phyloP scores from a whole-genome alignment of 805 yeast species.

The Wickerhamiella galacta region DNA sequence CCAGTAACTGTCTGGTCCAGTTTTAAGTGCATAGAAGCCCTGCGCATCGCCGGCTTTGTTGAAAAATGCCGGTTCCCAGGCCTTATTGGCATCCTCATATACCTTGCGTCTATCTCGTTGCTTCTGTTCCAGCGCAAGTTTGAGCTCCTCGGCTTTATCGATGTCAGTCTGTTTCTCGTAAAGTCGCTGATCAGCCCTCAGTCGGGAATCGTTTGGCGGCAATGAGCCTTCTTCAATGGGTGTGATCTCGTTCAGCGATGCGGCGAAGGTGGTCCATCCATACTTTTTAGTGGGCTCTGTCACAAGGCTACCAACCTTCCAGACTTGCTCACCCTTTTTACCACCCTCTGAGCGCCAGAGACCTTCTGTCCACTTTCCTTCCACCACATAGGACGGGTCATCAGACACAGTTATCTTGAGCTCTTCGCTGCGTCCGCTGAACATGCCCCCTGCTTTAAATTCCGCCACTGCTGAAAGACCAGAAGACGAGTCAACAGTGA shows the following conservation, averaged over 20 bases:
- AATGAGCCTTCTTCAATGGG: constrained; percentile 42
- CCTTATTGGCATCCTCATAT: constrained; percentile 29
- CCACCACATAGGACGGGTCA: constrained; percentile 19
- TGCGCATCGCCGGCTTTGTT: constrained; percentile 25
- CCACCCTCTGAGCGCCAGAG: constrained; percentile 3
- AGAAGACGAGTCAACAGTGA: constrained; percentile 49
- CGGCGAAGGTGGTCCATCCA: constrained; percentile 76
- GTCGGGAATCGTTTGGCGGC: constrained; percentile 79
- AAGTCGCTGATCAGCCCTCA: constrained; percentile 66
- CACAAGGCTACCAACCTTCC: constrained; percentile 58
- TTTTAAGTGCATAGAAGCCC: constrained; percentile 21
- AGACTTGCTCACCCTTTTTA: constrained; percentile 24
- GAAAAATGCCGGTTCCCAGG: constrained; percentile 50
- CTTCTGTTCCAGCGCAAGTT: constrained; percentile 52
- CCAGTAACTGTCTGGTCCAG: constrained; percentile 59
- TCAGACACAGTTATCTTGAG: constrained; percentile 20
- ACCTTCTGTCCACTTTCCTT: constrained; percentile 73
- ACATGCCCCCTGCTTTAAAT: constrained; percentile 71
- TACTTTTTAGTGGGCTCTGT: constrained; percentile 44
- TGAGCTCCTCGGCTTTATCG: constrained; percentile 54
- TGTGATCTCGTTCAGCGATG: constrained; percentile 67
- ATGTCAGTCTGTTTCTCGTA: constrained; percentile 50
- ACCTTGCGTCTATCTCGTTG: constrained; percentile 65
- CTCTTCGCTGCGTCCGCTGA: constrained; percentile 67
- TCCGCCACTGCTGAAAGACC: constrained; percentile 56